Evolutionary conservation across 805 yeast species (phyloP).

Genomic region (Komagataella mondaviorum): DNA sequence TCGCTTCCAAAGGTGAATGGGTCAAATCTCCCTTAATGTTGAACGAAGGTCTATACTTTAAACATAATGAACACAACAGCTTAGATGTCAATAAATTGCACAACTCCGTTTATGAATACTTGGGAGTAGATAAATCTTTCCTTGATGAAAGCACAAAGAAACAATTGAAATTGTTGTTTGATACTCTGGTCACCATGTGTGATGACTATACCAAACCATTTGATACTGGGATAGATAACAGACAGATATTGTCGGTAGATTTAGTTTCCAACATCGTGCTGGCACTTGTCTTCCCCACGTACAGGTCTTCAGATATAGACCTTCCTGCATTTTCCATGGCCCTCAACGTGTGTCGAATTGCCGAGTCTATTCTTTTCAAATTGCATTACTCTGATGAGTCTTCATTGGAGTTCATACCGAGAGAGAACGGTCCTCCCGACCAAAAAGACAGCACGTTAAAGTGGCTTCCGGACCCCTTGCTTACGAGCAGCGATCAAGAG

Average conservation of each 20-base stretch:
- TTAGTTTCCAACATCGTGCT: slow-evolving; percentile 37
- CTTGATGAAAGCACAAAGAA: background rate
- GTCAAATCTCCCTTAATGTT: background rate
- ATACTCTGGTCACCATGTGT: slow-evolving; percentile 21
- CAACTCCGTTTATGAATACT: background rate
- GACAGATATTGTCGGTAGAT: slow-evolving; percentile 39
- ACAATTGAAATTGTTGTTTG: slow-evolving; percentile 6
- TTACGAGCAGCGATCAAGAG: background rate
- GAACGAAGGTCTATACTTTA: background rate
- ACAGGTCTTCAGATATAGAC: slow-evolving; percentile 5
- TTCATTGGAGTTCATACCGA: background rate
- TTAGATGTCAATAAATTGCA: background rate
- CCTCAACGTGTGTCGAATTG: background rate
- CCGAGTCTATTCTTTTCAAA: background rate
- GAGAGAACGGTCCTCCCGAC: background rate
- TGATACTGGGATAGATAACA: slow-evolving; percentile 34
- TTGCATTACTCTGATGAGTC: background rate
- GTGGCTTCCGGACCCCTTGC: background rate
- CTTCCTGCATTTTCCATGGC: slow-evolving; percentile 13
- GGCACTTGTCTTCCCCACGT: slow-evolving; percentile 21
- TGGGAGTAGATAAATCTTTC: background rate
- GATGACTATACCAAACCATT: slow-evolving; percentile 66
- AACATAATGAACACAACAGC: background rate
- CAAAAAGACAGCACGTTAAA: too few species aligned
- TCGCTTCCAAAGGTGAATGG: background rate